A percentile compares a stretch with the other conserved stretches of the same genome.
Evolutionary conservation across 352 stramenopile genomes (phyloP).

Genomic region (Proteromonas lacertae): DNA sequence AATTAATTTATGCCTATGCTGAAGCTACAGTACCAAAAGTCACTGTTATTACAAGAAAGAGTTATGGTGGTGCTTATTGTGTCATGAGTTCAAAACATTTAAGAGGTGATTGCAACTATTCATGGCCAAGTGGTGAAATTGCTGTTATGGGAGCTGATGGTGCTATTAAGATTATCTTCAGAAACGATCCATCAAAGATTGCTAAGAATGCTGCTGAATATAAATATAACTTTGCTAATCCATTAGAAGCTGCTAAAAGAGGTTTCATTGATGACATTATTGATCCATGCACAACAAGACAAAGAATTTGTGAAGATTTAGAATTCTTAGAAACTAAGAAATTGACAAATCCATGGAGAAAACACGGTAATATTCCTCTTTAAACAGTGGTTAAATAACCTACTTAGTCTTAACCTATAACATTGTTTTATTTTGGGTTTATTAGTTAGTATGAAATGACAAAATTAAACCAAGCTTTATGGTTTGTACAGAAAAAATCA

Average conservation of each 20-base stretch:
- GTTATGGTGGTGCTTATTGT: constrained; percentile 89
- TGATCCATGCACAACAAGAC: constrained; percentile 55
- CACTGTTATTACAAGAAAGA: constrained; percentile 93
- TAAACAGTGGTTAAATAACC: too few relatives aligned
- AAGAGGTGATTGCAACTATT: constrained; percentile 78
- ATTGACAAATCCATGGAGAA: constrained; percentile 53
- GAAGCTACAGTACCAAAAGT: constrained; percentile 86
- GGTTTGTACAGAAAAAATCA: too few relatives aligned
- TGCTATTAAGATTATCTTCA: constrained; percentile 89
- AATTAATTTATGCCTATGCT: constrained; percentile 86
- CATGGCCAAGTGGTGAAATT: constrained; percentile 39
- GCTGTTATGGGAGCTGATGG: constrained; percentile 67
- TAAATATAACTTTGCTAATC: constrained; percentile 62
- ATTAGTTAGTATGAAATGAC: too few relatives aligned
- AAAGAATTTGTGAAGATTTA: constrained; percentile 73
- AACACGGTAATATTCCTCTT: constrained; percentile 88
- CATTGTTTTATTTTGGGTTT: too few relatives aligned
- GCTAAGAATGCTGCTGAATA: constrained; percentile 78
- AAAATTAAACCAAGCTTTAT: too few relatives aligned
- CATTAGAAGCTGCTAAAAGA: constrained; percentile 65
- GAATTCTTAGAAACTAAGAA: constrained; percentile 66
- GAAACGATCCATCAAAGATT: constrained; percentile 43
- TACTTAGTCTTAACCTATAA: too few relatives aligned
- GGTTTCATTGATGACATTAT: constrained; percentile 94
- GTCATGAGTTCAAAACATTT: constrained; percentile 94